A percentile compares a stretch with the other conserved stretches of the same genome.
These are phyloP conservation scores for Ustilago xerochloae DNA, from an alignment of 1,284 basidiomycete genomes.

Conservation along the genomic window DNA sequence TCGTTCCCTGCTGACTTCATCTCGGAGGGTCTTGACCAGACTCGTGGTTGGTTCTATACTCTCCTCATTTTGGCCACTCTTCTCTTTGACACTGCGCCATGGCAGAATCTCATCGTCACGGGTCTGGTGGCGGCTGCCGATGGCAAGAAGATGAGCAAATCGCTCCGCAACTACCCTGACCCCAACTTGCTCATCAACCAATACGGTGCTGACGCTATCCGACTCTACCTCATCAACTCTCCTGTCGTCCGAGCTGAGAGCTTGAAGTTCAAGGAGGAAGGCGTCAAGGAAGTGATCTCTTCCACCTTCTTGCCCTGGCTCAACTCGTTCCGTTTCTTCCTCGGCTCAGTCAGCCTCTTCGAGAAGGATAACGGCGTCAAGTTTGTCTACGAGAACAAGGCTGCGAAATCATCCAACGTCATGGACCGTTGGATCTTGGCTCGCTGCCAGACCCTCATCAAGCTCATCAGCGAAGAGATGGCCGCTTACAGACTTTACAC, in stretches of 20 bases:
- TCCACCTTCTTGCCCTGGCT: constrained; percentile 98
- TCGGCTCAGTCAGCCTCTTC: constrained; percentile 89
- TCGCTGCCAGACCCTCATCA: constrained; percentile 94
- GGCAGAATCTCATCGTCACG: constrained; percentile 97
- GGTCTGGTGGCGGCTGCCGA: constrained; percentile 97
- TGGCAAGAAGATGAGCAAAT: constrained; percentile 99
- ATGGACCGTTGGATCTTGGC: constrained; percentile 99
- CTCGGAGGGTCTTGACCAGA: constrained; percentile 83
- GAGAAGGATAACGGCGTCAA: constrained; percentile 83
- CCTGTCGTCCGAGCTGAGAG: constrained; percentile 98
- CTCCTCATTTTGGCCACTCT: constrained; percentile 94
- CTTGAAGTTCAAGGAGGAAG: constrained; percentile 96
- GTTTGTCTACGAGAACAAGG: constrained; percentile 88
- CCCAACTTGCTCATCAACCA: constrained; percentile 88
- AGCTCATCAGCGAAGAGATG: constrained; percentile 93
- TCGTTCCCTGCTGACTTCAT: constrained; percentile 98
- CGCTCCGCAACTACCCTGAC: constrained; percentile 97
- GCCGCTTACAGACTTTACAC: constrained; percentile 96
- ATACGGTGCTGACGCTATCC: constrained; percentile 95
- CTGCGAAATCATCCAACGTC: constrained; percentile 86
- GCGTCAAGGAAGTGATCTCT: constrained; percentile 94
- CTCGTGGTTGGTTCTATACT: constrained; percentile 98
- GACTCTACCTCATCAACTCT: constrained; percentile 99
- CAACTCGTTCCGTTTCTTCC: constrained; percentile 98
- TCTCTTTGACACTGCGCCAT: constrained; percentile 90